phyloP scores from a whole-genome alignment of 2,329 filamentous ascomycete genomes.

The Pezicula rhizophila region DNA sequence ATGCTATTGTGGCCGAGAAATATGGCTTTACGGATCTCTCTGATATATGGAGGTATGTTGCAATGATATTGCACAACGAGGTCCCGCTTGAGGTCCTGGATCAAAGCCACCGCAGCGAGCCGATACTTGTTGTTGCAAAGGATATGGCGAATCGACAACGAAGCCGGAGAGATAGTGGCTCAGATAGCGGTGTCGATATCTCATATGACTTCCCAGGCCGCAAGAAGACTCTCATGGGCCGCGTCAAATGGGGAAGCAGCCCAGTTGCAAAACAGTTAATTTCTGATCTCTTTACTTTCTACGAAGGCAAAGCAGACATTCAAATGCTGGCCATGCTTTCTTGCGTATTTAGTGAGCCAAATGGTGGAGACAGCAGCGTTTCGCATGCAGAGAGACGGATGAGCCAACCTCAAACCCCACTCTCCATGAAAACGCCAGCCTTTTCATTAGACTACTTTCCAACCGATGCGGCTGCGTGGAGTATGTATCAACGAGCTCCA shows the following conservation, averaged over 20 bases:
- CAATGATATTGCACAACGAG: constrained; percentile 69
- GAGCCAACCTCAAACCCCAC: constrained; percentile 53
- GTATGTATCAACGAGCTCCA: constrained; percentile 43
- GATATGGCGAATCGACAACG: constrained; percentile 42
- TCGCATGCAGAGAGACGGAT: constrained; percentile 52
- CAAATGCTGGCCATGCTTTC: constrained; percentile 70
- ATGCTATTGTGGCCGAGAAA: constrained; percentile 69
- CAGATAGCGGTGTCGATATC: constrained; percentile 41
- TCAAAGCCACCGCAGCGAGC: constrained; percentile 47
- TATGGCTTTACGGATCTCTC: constrained; percentile 66
- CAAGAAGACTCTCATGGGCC: constrained; percentile 39
- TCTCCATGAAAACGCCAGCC: constrained; percentile 59
- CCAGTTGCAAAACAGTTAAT: constrained; percentile 59
- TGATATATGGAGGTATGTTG: constrained; percentile 78
- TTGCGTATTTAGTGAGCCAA: constrained; percentile 60
- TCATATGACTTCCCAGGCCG: constrained; percentile 30
- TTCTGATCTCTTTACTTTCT: constrained; percentile 56
- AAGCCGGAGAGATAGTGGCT: constrained; percentile 30
- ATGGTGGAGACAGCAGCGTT: constrained; percentile 43
- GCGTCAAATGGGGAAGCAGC: constrained; percentile 63
- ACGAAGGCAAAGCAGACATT: constrained; percentile 54
- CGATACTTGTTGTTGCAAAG: constrained; percentile 58
- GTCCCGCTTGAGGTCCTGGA: constrained; percentile 63
- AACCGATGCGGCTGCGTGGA: constrained; percentile 49
- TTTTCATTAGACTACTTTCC: constrained; percentile 65